A percentile compares a stretch with the other conserved stretches of the same genome.
These are phyloP conservation scores for Phallus indusiatus DNA, from an alignment of 768 basidiomycete genomes.

Conservation along the genomic window DNA sequence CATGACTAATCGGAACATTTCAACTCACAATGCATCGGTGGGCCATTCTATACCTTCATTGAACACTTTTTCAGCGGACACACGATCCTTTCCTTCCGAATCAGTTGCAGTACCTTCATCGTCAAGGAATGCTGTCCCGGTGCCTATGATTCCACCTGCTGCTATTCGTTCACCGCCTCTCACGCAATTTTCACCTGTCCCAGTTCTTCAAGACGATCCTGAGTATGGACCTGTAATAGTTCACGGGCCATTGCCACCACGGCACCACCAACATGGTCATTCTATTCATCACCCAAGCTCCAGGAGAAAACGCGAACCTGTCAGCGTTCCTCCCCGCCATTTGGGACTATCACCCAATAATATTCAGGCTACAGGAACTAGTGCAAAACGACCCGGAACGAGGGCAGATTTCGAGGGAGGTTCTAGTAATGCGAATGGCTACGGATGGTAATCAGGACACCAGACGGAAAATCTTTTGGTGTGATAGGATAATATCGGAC, in stretches of 20 bases:
- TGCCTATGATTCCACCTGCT: background rate
- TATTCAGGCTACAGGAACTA: background rate
- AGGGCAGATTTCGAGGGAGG: background rate
- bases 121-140: background rate
- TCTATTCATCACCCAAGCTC: background rate
- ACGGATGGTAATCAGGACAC: background rate
- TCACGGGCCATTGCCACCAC: slow-evolving; percentile 1
- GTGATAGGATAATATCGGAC: background rate
- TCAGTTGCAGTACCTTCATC: background rate
- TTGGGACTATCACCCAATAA: background rate
- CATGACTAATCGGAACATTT: background rate
- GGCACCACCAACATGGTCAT: background rate
- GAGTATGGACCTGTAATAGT: slow-evolving; percentile 6
- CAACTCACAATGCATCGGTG: background rate
- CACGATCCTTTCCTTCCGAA: background rate
- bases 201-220: background rate
- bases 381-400: background rate
- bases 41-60: background rate
- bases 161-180: background rate
- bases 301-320: background rate
- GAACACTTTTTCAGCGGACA: background rate
- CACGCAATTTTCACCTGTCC: background rate
- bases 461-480: background rate
- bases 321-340: slow-evolving; percentile 5
- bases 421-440: background rate